phyloP scores from a whole-genome alignment of 768 basidiomycete genomes.

The Phylloporus rhodoxanthus region DNA sequence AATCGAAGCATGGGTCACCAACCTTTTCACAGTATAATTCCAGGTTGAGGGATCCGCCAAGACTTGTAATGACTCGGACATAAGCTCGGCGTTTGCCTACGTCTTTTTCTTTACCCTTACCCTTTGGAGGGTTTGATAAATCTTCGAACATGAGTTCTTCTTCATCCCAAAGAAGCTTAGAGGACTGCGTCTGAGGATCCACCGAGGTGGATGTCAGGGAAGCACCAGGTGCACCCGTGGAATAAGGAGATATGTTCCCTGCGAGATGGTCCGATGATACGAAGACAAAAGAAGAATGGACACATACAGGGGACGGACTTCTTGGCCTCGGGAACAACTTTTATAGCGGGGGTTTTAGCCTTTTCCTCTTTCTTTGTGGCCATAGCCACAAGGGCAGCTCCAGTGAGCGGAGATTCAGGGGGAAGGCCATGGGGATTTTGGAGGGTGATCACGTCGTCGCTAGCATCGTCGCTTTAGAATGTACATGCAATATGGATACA shows the following conservation, averaged over 20 bases:
- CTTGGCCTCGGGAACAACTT: conserved; percentile 40
- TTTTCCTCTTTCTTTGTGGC: conserved; percentile 32
- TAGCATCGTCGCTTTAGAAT: conserved; percentile 23
- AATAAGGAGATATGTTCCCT: conserved; percentile 93
- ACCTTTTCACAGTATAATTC: conserved; percentile 90
- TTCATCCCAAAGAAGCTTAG: conserved; percentile 95
- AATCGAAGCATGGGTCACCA: background rate
- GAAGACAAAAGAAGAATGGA: background rate
- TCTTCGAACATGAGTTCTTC: conserved; percentile 99
- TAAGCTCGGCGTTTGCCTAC: conserved; percentile 88
- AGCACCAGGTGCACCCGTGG: conserved; percentile 84
- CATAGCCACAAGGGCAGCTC: conserved; percentile 24
- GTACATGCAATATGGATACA: background rate
- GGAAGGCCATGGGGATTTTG: conserved; percentile 85
- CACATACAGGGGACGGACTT: conserved; percentile 61
- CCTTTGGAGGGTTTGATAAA: conserved; percentile 70
- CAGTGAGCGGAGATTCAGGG: conserved; percentile 43
- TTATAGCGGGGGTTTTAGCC: conserved; percentile 26
- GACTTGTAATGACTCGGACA: conserved; percentile 89
- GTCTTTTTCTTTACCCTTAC: conserved; percentile 91
- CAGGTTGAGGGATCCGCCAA: conserved; percentile 81
- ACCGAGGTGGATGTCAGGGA: conserved; percentile 91
- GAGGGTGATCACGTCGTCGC: conserved; percentile 86
- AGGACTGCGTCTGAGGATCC: conserved; percentile 58
- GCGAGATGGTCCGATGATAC: conserved; percentile 2